Base-by-base conservation (phyloP, 371 early-diverging fungal genomes). In the Gilbertella persicaria region DNA sequence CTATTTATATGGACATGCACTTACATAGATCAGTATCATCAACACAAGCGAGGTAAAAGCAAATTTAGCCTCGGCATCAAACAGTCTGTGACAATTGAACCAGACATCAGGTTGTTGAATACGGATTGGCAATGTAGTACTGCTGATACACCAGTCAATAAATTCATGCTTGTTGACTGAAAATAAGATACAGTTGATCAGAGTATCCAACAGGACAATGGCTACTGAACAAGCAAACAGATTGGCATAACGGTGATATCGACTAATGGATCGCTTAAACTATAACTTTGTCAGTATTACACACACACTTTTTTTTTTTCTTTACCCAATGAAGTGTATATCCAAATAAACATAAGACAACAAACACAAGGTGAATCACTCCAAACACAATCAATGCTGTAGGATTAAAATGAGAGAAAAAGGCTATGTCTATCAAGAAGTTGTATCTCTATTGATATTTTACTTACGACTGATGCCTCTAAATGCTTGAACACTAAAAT, bases 401-500 rank as follows among this genome's bases (percentile, higher is more conserved):
- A 17, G 24, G 37, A 21, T 55, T 47, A 12, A 61, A 26, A 29
- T 64, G 47, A 17, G 64, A 54, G 52, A 53, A 64, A 37, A 64
- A 61, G 2, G 69, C 69, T 68, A 38, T n/a, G 19, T 13, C 9
- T 5, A 23, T n/a, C n/a, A n/a, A n/a, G 6, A 40, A 25, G 29
- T 29, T 0, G 1, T 14, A 26, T 20, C n/a, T 28, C 12, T 19
- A 36, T 19, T 25, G 37, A 3, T 21, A 16, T 7, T 25, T 29
- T 21, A 45, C 62, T 35, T 62, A 66, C 59, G 62, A 25, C 45
- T 62, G 16, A 45, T 53, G 13, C 45, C 44, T 49, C 52, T 57
- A 29, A 66, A 66, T 4, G 59, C 50, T 26, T 59, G 50, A 16
- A 37, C 35, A 35, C 53, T 53, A 44, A 66, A 61, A n/a, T 62